Base-by-base conservation (phyloP, 164 flowering plant genomes). In the Liriodendron chinense region DNA sequence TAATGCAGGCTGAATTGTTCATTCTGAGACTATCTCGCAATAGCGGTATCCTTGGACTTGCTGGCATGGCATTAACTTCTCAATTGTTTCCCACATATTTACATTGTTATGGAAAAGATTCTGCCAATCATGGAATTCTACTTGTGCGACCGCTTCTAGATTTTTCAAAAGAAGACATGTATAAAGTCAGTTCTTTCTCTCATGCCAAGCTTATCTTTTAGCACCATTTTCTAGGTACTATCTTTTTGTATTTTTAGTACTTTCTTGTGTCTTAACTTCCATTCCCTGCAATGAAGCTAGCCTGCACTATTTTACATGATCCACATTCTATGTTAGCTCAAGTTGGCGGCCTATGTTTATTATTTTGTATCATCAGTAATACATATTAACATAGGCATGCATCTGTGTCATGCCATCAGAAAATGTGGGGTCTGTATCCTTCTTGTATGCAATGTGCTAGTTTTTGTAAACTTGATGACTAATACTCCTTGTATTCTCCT, bases 31-130 rank as follows among this genome's bases (percentile, higher is more conserved):
- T 93, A 74, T 95, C 98, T 69, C 90, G 98, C 70, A 85, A 84
- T 77, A 95, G 98, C 84, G 95, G 98, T 71, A 91, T 93, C 47
- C 91, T 93, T 80, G 98, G 98, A 78, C 98, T 92, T 78, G 91
- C 98, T 79, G 97, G 98, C 68, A 93, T 90, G 93, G 91, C 98
- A 71, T 95, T 88, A 79, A 74, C 82, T 56, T 93, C 93, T 75
- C 90, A 95, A 64, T 66, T 93, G 68, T 95, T 89, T 78, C 75
- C 88, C 1, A 50, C 82, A 47, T 56, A 75, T 72, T 57, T 82
- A 13, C 75, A 76, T 81, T 75, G 47, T n/a, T 72, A 8, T 76
- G 73, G 72, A 73, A 83, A 80, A 78, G 75, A 69, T 74, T 79
- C 81, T 53, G 75, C 71, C 70, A 78, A 74, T 75, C 72, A 78